Evolutionary conservation across 148 eudicot species (phyloP), one percentile per base, ranked within the genome.

Genomic region (Salicornia ramosissima): DNA sequence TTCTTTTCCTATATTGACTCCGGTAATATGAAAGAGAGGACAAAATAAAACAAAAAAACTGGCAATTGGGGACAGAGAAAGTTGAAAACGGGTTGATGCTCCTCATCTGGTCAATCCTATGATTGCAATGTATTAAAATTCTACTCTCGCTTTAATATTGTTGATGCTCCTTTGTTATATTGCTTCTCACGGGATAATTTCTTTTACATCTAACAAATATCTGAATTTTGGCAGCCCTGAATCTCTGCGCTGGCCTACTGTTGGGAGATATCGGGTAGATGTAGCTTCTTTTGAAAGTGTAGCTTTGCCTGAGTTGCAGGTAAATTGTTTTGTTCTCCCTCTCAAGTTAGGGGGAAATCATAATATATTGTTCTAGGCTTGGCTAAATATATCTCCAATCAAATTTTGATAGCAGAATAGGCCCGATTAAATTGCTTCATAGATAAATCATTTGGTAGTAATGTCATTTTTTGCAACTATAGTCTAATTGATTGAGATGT

Each of bases 301-400:
- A 59, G 91, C 88, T 29, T 76, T 92, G 86, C 91, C 98, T 22
- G 91, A 85, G 80, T 79, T 92, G 76, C 90, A 90, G 98, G 98
- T 92, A 72, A 0, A 50, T 70, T 11, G 29, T 57, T 69, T 55
- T 12, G 46, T 40, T 5, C 18, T 26, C 21, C 15, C 26, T 42
- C 56, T 16, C 28, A 9, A 36, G 25, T 34, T 2, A n/a, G 13
- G 0, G 1, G 62, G 1, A 26, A 55, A 57, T 15, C n/a, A n/a
- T n/a, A 9, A 54, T 2, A n/a, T 69, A 14, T 40, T 0, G 34
- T 8, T 58, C 30, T 10, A 21, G 16, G 21, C 43, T 57, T 58
- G 33, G 45, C 29, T 22, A 54, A 21, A 39, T 63, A 21, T 10
- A 22, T 29, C 63, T 22, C 30, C 3, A 12, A 55, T 25, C 9